A percentile compares a stretch with the other conserved stretches of the same genome.
phyloP scores from a whole-genome alignment of 2,329 filamentous ascomycete genomes.

The Stagonosporopsis chrysanthemi region DNA sequence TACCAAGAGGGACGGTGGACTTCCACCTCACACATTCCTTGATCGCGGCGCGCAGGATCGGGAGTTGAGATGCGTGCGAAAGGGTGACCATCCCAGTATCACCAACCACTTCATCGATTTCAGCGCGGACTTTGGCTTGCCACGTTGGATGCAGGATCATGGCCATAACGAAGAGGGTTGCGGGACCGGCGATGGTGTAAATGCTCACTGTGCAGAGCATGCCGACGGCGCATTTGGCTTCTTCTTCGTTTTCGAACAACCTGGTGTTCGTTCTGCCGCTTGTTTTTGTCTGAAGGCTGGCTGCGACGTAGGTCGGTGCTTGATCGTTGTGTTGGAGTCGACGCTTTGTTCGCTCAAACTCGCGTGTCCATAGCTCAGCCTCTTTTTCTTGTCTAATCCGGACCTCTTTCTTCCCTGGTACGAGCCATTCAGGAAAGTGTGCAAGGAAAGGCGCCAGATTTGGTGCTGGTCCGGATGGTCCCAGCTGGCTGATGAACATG shows the following conservation, averaged over 20 bases:
- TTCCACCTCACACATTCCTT: conserved; percentile 45
- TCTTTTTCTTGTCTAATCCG: conserved; percentile 9
- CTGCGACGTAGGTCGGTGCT: background rate
- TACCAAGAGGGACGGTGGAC: conserved; percentile 49
- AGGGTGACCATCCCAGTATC: conserved; percentile 5
- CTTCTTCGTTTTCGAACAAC: conserved; percentile 13
- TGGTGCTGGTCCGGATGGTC: conserved; percentile 5
- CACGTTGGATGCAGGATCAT: conserved; percentile 22
- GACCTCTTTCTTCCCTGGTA: conserved; percentile 4
- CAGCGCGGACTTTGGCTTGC: conserved; percentile 16
- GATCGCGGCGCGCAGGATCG: conserved; percentile 51
- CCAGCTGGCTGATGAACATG: conserved; percentile 8
- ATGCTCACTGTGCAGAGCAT: conserved; percentile 26
- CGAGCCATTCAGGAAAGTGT: conserved; percentile 11
- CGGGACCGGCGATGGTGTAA: conserved; percentile 24
- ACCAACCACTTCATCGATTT: conserved; percentile 17
- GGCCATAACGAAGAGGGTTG: conserved; percentile 23
- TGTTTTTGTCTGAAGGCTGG: background rate
- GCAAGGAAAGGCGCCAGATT: background rate
- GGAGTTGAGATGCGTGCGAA: conserved; percentile 44
- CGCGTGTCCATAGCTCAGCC: too few relatives aligned
- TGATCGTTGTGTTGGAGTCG: too few relatives aligned
- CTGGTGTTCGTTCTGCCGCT: background rate
- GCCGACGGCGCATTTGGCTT: conserved; percentile 24
- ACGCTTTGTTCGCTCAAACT: background rate